Conservation (phyloP, 257 asterid genomes). For the Plantago elongata region DNA sequence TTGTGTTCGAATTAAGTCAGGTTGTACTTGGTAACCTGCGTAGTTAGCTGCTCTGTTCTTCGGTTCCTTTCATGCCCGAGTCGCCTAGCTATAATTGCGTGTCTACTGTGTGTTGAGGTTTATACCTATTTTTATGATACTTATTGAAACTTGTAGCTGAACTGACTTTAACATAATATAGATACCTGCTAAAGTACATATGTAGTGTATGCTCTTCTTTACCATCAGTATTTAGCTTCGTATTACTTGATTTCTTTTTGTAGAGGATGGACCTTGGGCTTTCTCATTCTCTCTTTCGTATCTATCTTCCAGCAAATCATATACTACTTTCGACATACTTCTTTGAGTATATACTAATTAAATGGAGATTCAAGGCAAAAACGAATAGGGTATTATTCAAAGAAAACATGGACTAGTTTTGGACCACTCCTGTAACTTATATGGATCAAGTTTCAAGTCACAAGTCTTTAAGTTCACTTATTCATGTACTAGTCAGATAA, state of each 20-base stretch:
- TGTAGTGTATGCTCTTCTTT: too few species aligned
- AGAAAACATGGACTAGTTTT: not conserved
- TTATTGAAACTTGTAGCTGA: not conserved
- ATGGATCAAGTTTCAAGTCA: not conserved
- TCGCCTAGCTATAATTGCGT: too few species aligned
- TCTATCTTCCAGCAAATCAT: not conserved
- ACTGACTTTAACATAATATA: not conserved
- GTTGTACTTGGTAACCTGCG: too few species aligned
- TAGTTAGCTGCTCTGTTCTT: too few species aligned
- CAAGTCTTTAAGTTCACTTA: not conserved
- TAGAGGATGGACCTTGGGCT: too few species aligned
- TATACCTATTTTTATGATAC: not conserved
- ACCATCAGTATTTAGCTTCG: too few species aligned
- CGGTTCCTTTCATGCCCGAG: too few species aligned
- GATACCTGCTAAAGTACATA: too few species aligned
- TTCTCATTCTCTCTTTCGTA: too few species aligned
- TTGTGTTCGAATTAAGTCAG: too few species aligned
- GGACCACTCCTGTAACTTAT: not conserved
- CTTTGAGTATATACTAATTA: not conserved
- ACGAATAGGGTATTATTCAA: not conserved
- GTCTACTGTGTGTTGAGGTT: too few species aligned
- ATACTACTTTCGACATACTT: not conserved
- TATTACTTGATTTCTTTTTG: too few species aligned
- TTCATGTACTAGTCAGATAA: not conserved
- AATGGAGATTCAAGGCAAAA: not conserved